Evolutionary conservation across 176 grass and related monocot species (phyloP), one percentile per base, ranked within the genome.

Genomic region (Bromus sterilis): DNA sequence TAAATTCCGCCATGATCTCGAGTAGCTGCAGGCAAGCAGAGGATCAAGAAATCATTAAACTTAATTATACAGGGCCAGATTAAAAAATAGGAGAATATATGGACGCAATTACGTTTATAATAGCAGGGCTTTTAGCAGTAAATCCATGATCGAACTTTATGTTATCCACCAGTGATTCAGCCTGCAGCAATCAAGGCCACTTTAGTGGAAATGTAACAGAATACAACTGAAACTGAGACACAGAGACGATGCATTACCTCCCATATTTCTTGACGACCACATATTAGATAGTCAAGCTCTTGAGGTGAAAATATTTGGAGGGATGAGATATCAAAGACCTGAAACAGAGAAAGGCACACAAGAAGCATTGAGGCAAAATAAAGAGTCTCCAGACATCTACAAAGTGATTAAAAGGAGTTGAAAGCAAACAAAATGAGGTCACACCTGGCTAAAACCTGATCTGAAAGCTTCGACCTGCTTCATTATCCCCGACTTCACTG

Each of bases 81-180:
- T 43, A 71, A 41, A 6, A 34, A 18, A 23, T 21, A 51, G 2
- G 48, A 51, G 8, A 51, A 51, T 51, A 73, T 51, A 56, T 7
- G 11, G 11, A 34, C 28, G 23, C n/a, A 79, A 89, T 89, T 92
- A 97, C 94, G 58, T 92, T 85, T 39, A 94, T 36, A 71, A 92
- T 92, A 10, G 81, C 57, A 58, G 87, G 92, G 78, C 95, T 97
- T 60, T 87, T 94, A 82, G 92, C 83, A 41, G 92, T 94, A 63
- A 87, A 97, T 24, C 94, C 94, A 91, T 97, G 88, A 94, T 97
- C 94, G 70, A 97, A 92, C 67, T 97, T 94, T 29, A 97, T 94
- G 76, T 94, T 82, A 85, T 94, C 92, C n/a, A 87, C 86, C 4
- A 97, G 75, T 55, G 87, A 87, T 26, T 92, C 89, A 7, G 71